Conservation (phyloP, 108 stramenopile genomes). For the Parietichytrium sp. region DNA sequence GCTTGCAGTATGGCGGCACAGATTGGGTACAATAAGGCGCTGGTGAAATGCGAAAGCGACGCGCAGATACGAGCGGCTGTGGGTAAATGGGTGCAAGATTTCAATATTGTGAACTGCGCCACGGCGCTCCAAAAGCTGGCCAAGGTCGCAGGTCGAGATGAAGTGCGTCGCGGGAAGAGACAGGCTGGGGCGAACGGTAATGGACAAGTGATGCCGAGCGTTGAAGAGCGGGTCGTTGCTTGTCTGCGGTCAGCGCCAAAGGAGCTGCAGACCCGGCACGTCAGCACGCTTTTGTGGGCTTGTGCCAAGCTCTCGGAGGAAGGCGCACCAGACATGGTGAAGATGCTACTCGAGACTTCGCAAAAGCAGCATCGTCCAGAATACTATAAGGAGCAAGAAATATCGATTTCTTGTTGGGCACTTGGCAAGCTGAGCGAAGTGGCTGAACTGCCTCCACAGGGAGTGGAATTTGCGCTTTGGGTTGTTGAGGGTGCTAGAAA, state of each 20-base stretch:
- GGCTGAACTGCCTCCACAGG: not conserved
- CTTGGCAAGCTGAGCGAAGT: not conserved
- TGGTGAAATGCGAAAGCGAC: too few species aligned
- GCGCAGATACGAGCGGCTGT: too few species aligned
- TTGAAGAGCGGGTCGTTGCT: not conserved
- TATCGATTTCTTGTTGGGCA: not conserved
- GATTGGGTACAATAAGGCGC: too few species aligned
- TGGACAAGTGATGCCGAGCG: not conserved
- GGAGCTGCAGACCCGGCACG: not conserved
- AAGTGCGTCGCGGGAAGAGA: too few species aligned
- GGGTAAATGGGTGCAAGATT: too few species aligned
- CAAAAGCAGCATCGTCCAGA: not conserved
- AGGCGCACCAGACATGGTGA: not conserved
- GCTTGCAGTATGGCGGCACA: too few species aligned
- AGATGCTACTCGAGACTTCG: not conserved
- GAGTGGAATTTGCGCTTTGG: not conserved
- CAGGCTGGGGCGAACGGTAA: too few species aligned
- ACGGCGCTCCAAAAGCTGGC: not conserved
- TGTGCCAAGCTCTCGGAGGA: not conserved
- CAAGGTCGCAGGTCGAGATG: not conserved
- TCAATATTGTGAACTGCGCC: slow-evolving; percentile 7
- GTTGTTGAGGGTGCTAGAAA: not conserved
- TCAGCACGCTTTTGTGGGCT: not conserved
- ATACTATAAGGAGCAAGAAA: not conserved
- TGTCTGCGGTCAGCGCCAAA: not conserved